A percentile compares a stretch with the other conserved stretches of the same genome.
phyloP scores from a whole-genome alignment of 164 flowering plant species.

The Tetracentron sinense region DNA sequence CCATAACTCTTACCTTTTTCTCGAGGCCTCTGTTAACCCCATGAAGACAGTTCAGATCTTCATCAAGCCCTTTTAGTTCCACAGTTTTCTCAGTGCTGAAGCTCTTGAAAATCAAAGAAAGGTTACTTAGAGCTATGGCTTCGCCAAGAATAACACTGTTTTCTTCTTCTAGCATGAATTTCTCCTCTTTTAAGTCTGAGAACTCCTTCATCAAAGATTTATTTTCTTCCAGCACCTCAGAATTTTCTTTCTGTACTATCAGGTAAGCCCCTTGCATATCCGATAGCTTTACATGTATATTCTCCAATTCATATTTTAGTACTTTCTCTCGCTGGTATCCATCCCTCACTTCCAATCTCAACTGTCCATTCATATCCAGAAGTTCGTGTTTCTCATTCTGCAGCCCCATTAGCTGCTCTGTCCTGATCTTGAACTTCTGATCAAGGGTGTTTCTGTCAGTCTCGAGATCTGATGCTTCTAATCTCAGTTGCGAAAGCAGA shows the following conservation, averaged over 20 bases:
- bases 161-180: constrained; percentile 47
- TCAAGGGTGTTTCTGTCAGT: constrained; percentile 33
- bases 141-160: constrained; percentile 39
- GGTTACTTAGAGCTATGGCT: constrained; percentile 33
- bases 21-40: constrained; percentile 35
- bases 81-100: constrained; percentile 43
- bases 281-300: constrained; percentile 21
- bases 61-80: constrained; percentile 35
- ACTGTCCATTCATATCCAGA: constrained; percentile 35
- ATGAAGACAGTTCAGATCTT: constrained; percentile 35
- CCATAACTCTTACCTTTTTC: constrained; percentile 29
- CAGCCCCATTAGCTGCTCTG: constrained; percentile 31
- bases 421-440: constrained; percentile 27
- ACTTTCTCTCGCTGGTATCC: constrained; percentile 25
- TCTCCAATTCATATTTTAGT: constrained; percentile 32
- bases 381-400: constrained; percentile 50
- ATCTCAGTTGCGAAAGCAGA: constrained; percentile 46
- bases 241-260: constrained; percentile 36
- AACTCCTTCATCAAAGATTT: constrained; percentile 34
- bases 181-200: constrained; percentile 42
- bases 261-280: constrained; percentile 31
- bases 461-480: constrained; percentile 37
- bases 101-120: constrained; percentile 47
- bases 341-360: constrained; percentile 33
- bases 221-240: constrained; percentile 37